These are phyloP conservation scores for Adansonia madagascariensis DNA, from an alignment of 441 rosid genomes.

Conservation along the genomic window DNA sequence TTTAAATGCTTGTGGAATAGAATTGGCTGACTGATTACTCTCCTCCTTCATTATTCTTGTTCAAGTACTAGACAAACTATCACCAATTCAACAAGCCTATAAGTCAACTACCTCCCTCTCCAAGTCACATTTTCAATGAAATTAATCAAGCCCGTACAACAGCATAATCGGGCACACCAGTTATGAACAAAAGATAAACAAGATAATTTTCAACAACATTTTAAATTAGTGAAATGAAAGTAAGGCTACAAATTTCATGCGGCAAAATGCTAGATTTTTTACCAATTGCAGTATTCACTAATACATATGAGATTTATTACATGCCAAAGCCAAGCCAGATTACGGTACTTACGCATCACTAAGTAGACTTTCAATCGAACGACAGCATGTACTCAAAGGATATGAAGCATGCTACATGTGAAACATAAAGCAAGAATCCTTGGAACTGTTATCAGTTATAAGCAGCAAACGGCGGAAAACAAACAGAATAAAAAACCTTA, in stretches of 20 bases:
- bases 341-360: not conserved
- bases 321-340: not conserved
- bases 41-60: not conserved
- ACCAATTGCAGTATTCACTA: not conserved
- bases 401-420: not conserved
- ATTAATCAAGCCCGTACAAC: constrained; percentile 10
- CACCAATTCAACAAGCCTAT: not conserved
- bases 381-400: not conserved
- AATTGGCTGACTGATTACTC: not conserved
- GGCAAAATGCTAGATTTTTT: not conserved
- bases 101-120: not conserved
- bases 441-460: not conserved
- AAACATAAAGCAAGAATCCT: not conserved
- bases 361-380: not conserved
- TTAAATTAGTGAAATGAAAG: not conserved
- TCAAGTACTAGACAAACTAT: not conserved
- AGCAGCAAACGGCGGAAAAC: constrained; percentile 9
- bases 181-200: not conserved
- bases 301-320: not conserved
- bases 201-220: not conserved
- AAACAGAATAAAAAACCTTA: not conserved
- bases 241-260: not conserved
- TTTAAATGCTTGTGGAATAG: not conserved
- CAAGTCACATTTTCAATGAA: not conserved
- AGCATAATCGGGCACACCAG: not conserved